Evolutionary conservation across 805 yeast species (phyloP), one percentile per base, ranked within the genome.

Genomic region (Yarrowia sp.): DNA sequence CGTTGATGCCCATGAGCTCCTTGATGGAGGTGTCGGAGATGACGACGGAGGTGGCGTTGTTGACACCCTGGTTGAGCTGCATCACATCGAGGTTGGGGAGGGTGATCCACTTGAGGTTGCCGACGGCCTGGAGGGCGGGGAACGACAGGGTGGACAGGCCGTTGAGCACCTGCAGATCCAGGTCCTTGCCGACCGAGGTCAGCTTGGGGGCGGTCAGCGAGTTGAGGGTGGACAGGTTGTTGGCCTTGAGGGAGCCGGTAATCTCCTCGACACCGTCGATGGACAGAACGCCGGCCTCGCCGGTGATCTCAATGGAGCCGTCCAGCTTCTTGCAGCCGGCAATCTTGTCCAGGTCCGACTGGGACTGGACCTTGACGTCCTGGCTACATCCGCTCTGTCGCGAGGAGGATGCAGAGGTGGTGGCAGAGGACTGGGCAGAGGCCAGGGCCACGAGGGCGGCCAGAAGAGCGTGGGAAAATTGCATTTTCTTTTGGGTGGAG

Each of bases 121-220:
- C 97, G 72, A 92, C 96, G 72, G 90, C 84, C 77, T 87, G 83
- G 78, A 94, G 86, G 73, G 84, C 82, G 72, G 97, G 97, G 78
- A 93, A 85, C 74, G 89, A 84, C 69, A 94, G 83, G 69, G 87
- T 79, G 72, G 82, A 74, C 78, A 95, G 84, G 70, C 86, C 79
- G 75, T 94, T 89, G 79, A 90, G 85, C 70, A 81, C 80, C 72
- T 82, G 77, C 72, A 95, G 81, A 70, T 80, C 78, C 73, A 95
- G 84, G 71, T 84, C 80, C 76, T 91, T 96, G 68, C 92, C 83
- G 76, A 95, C 88, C 74, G 87, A 84, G 75, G 86, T 82, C 76
- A 95, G 85, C 71, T 85, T 78, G 76, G 95, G 95, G 67, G 98
- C 98, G 73, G 88, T 79, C 80, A 95, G 83, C 43, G 86, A 74